A percentile compares a stretch with the other conserved stretches of the same genome.
These are phyloP conservation scores for Cercospora zeae-maydis DNA, from an alignment of 2,329 filamentous ascomycete species.

Conservation along the genomic window DNA sequence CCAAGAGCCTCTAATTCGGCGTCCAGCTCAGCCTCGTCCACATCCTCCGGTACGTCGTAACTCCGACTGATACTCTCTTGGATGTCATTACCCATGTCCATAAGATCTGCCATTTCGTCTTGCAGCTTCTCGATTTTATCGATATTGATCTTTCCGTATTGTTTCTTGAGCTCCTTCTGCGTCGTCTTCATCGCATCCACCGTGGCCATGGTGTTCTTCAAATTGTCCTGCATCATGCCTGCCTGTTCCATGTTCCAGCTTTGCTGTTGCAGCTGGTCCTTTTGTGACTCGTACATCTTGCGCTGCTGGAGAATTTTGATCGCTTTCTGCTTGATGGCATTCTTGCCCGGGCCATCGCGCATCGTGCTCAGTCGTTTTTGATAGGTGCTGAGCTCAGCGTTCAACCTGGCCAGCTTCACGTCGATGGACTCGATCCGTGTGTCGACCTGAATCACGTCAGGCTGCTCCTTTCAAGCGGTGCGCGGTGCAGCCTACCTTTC, in stretches of 20 bases:
- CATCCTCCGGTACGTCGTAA: conserved; percentile 94
- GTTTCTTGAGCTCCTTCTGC: conserved; percentile 84
- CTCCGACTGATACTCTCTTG: conserved; percentile 87
- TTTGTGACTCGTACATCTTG: conserved; percentile 90
- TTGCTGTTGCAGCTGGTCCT: conserved; percentile 89
- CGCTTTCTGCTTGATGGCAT: conserved; percentile 87
- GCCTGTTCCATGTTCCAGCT: conserved; percentile 99
- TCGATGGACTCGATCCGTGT: conserved; percentile 80
- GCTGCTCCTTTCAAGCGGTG: conserved; percentile 3
- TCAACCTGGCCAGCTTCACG: conserved; percentile 89
- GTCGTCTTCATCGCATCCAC: conserved; percentile 97
- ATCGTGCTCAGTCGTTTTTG: conserved; percentile 84
- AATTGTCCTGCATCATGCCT: conserved; percentile 96
- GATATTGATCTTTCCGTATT: conserved; percentile 96
- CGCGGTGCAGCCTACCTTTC: conserved; percentile 56
- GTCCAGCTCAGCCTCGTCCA: conserved; percentile 93
- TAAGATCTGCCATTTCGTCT: conserved; percentile 97
- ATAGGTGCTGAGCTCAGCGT: conserved; percentile 83
- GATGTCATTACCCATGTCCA: conserved; percentile 97
- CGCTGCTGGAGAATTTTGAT: conserved; percentile 90
- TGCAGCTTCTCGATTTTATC: conserved; percentile 97
- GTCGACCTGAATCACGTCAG: conserved; percentile 60
- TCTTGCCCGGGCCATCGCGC: conserved; percentile 93
- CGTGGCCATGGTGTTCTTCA: conserved; percentile 97
- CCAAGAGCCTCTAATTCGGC: conserved; percentile 93